Evolutionary conservation across 148 eudicot species (phyloP).

Genomic region (Rhododendron ferrugineum): DNA sequence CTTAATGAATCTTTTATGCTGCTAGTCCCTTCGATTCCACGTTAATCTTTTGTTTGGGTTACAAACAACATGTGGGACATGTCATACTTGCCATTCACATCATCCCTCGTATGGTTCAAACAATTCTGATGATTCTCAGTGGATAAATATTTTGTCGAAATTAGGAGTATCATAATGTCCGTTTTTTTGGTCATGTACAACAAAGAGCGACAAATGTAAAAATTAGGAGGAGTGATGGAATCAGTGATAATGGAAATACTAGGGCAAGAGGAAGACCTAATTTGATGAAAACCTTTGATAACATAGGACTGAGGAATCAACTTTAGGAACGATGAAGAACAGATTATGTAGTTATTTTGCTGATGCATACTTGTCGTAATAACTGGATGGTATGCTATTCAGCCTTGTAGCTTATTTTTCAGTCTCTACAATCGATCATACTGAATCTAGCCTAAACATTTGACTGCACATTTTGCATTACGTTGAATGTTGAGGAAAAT

Average conservation of each 20-base stretch:
- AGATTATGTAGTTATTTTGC: not conserved
- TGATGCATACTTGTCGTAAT: not conserved
- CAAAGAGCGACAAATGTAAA: not conserved
- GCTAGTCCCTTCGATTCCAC: not conserved
- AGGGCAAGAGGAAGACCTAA: not conserved
- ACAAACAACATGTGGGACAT: not conserved
- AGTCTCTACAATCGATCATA: not conserved
- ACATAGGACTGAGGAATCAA: not conserved
- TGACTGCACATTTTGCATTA: not conserved
- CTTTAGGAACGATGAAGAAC: not conserved
- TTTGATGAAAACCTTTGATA: not conserved
- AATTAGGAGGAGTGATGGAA: not conserved
- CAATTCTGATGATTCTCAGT: not conserved
- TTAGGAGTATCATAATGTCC: not conserved
- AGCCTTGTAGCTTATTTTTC: not conserved
- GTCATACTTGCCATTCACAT: not conserved
- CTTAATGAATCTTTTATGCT: slow-evolving; percentile 8
- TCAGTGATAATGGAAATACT: not conserved
- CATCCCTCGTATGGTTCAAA: not conserved
- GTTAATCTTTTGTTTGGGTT: not conserved
- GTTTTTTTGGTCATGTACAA: not conserved
- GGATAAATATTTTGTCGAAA: not conserved
- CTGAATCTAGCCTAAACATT: not conserved
- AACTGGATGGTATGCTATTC: not conserved
- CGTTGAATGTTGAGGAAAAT: not conserved